phyloP scores from a whole-genome alignment of 2,329 filamentous ascomycete species.

The Stachybotrys echinatus region DNA sequence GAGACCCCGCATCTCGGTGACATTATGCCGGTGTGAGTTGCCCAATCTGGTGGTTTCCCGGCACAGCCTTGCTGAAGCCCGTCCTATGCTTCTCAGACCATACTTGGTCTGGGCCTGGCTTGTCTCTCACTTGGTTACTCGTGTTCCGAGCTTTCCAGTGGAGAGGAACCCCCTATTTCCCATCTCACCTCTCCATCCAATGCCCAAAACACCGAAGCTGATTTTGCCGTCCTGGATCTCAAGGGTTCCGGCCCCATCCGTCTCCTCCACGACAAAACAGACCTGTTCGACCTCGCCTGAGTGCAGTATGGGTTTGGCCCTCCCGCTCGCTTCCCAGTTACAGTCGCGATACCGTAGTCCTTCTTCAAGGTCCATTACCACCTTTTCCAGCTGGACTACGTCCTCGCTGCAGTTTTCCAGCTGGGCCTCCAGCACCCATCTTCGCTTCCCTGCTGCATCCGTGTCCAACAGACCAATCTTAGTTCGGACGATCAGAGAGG shows the following conservation, averaged over 20 bases:
- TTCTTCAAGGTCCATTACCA: conserved; percentile 47
- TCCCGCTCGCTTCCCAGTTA: conserved; percentile 47
- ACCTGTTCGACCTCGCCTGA: conserved; percentile 62
- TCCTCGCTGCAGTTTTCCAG: conserved; percentile 91
- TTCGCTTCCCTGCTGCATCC: conserved; percentile 22
- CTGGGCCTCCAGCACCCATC: conserved; percentile 86
- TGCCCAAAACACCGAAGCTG: conserved; percentile 73
- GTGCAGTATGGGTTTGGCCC: conserved; percentile 49
- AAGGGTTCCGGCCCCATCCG: conserved; percentile 39
- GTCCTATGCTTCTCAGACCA: not conserved
- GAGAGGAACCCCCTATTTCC: conserved; percentile 83
- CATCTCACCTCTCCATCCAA: conserved; percentile 87
- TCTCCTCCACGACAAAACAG: conserved; percentile 54
- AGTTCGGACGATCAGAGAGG: conserved; percentile 82
- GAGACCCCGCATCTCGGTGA: no score
- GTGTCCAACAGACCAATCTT: conserved; percentile 64
- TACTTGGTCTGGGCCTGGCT: not conserved
- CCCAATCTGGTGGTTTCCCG: no score
- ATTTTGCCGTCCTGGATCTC: conserved; percentile 52
- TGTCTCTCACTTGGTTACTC: conserved; percentile 29
- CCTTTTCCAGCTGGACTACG: conserved; percentile 69
- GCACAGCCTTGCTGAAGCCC: not conserved
- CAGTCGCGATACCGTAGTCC: conserved; percentile 48
- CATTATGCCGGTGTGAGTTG: no score
- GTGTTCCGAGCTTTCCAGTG: conserved; percentile 72